These are phyloP conservation scores for Globisporangium abappressorium DNA, from an alignment of 352 stramenopile genomes.

Conservation along the genomic window DNA sequence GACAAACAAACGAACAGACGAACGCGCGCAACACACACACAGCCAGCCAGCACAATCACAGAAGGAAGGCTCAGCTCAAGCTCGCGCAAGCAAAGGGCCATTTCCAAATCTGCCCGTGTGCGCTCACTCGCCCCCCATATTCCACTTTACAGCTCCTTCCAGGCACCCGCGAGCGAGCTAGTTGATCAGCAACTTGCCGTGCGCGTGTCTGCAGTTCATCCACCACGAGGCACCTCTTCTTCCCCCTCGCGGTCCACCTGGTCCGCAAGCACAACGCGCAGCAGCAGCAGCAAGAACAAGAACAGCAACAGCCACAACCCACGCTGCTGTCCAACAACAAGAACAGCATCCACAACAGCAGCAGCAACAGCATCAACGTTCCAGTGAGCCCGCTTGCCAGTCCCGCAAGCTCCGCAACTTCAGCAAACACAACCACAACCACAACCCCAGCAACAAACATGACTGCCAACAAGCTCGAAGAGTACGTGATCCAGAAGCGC, in stretches of 20 bases:
- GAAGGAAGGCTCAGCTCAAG: not conserved
- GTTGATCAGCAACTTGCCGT: constrained; percentile 1
- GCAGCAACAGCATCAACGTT: constrained; percentile 2
- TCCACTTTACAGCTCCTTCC: not conserved
- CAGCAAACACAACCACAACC: not conserved
- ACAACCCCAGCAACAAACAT: constrained; percentile 6
- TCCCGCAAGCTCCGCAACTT: not conserved
- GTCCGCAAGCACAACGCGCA: constrained; percentile 15
- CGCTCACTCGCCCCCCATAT: not conserved
- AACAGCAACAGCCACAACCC: not conserved
- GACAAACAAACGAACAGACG: constrained; percentile 2
- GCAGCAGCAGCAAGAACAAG: not conserved
- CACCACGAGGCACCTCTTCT: constrained; percentile 14
- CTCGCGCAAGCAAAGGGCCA: not conserved
- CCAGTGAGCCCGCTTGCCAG: not conserved
- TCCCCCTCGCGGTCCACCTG: constrained; percentile 18
- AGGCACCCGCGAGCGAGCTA: constrained; percentile 1
- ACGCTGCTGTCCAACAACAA: not conserved
- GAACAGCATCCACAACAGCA: constrained; percentile 7
- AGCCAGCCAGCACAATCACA: not conserved
- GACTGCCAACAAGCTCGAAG: constrained; percentile 58
- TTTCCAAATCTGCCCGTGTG: constrained; percentile 1
- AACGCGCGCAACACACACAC: not conserved
- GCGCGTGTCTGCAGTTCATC: not conserved
- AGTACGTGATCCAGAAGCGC: constrained; percentile 79